Conservation (phyloP, 345 rosid genomes). For the Mercurialis annua region DNA sequence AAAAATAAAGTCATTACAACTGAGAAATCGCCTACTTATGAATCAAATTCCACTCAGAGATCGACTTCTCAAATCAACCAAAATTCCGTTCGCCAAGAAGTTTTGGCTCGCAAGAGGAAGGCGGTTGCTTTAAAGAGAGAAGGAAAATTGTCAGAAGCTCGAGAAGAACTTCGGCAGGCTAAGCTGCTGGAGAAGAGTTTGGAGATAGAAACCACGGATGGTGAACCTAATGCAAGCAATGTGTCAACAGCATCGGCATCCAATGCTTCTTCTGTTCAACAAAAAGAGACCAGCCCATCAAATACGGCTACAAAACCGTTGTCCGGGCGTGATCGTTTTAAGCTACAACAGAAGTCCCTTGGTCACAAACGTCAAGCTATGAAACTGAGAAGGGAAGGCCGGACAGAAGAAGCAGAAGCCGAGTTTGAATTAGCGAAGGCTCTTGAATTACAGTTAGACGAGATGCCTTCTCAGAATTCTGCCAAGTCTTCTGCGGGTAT, state of each 20-base stretch:
- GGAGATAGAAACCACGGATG: conserved; percentile 35
- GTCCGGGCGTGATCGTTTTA: conserved; percentile 80
- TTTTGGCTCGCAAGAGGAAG: conserved; percentile 67
- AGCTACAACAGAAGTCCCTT: conserved; percentile 83
- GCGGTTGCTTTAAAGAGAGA: conserved; percentile 79
- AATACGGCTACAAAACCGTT: conserved; percentile 51
- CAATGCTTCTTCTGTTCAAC: conserved; percentile 28
- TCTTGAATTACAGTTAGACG: conserved; percentile 82
- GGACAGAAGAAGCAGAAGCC: conserved; percentile 79
- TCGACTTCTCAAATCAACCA: conserved; percentile 36
- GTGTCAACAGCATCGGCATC: conserved; percentile 17
- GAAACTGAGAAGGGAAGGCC: conserved; percentile 79
- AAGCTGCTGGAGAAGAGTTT: conserved; percentile 68
- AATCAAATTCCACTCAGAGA: conserved; percentile 28
- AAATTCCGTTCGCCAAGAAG: conserved; percentile 48
- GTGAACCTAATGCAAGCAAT: conserved; percentile 21
- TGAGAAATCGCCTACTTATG: conserved; percentile 19
- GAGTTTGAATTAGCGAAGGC: conserved; percentile 86
- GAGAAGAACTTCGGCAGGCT: conserved; percentile 71
- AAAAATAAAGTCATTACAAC: conserved; percentile 17
- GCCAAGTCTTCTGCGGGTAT: conserved; percentile 26
- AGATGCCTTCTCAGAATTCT: conserved; percentile 40
- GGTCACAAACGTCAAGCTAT: conserved; percentile 82
- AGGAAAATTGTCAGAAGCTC: conserved; percentile 78
- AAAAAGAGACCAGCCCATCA: conserved; percentile 42